Base-by-base conservation (phyloP, 2,329 filamentous ascomycete genomes). In the Aspergillus sp. region DNA sequence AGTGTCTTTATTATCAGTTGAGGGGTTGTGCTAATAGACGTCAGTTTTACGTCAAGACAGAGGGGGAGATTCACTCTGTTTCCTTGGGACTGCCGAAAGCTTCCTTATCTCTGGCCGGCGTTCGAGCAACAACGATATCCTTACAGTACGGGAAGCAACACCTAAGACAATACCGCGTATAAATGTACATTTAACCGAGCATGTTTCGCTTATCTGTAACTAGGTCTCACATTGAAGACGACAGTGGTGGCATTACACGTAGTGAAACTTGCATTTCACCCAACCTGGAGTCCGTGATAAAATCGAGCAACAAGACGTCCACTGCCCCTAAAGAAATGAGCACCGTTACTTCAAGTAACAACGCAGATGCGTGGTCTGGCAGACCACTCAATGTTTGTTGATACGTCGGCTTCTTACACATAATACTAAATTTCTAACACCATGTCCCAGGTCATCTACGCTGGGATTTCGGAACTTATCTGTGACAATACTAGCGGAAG, bases 381-480 rank as follows among this genome's bases (percentile, higher is more conserved):
- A 15, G 41, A 45, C 41, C 41, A 45, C 9, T 45, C 5, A 45
- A 45, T 45, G 41, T 45, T 17, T 9, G 19, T n/a, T 45, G 4
- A 45, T 45, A 21, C 41, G 3, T 45, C 17, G 13, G 13, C 41
- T n/a, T 9, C 13, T 13, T 21, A 2, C 7, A 17, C 7, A 45
- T 21, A n/a, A n/a, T n/a, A 5, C 17, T 21, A 2, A 17, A 5
- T 43, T 1, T 19, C 39, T 43, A 19, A 43, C n/a, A 21, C n/a
- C 17, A 21, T 45, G 41, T 23, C 3, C n/a, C 19, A 45, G 41
- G n/a, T 45, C 19, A 45, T 45, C 15, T 45, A 45, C 41, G 19
- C 19, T 12, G 57, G 57, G 5, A 13, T 55, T 17, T 55, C 57
- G 5, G 57, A 55, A n/a, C 57, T 50, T 3, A 6, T 41, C 8